These are phyloP conservation scores for Melaleuca alternifolia DNA, from an alignment of 345 rosid species.

Conservation along the genomic window DNA sequence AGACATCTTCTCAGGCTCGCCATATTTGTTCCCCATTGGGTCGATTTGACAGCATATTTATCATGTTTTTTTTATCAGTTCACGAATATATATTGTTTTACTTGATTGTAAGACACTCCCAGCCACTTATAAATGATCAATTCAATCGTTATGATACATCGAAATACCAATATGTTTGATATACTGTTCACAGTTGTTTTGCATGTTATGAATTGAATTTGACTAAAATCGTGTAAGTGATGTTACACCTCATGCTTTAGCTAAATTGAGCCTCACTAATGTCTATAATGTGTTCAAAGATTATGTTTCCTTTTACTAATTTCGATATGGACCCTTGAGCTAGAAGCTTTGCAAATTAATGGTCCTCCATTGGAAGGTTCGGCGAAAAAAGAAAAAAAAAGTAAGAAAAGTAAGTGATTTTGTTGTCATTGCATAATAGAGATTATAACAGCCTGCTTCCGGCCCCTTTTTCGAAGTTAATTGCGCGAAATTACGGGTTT, in stretches of 20 bases:
- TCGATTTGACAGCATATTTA: not conserved
- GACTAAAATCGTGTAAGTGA: not conserved
- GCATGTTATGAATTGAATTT: not conserved
- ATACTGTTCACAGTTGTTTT: accelerated
- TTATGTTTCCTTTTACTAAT: not conserved
- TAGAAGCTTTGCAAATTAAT: not conserved
- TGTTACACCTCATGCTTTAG: not conserved
- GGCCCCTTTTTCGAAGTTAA: no score
- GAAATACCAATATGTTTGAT: not conserved
- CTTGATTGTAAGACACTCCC: accelerated
- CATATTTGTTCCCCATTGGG: not conserved
- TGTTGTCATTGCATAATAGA: not conserved
- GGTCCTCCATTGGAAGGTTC: not conserved
- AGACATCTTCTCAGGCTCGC: not conserved
- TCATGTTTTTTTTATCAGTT: not conserved
- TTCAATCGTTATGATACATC: not conserved
- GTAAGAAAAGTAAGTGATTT: not conserved
- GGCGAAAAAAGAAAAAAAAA: not conserved
- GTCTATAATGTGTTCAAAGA: not conserved
- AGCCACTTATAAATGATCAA: accelerated
- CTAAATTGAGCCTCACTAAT: not conserved
- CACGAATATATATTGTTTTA: not conserved
- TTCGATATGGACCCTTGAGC: not conserved
- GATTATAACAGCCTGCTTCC: no score
- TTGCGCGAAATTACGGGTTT: no score